Base-by-base conservation (phyloP, 1,284 basidiomycete species). In the Psilocybe mexicana region DNA sequence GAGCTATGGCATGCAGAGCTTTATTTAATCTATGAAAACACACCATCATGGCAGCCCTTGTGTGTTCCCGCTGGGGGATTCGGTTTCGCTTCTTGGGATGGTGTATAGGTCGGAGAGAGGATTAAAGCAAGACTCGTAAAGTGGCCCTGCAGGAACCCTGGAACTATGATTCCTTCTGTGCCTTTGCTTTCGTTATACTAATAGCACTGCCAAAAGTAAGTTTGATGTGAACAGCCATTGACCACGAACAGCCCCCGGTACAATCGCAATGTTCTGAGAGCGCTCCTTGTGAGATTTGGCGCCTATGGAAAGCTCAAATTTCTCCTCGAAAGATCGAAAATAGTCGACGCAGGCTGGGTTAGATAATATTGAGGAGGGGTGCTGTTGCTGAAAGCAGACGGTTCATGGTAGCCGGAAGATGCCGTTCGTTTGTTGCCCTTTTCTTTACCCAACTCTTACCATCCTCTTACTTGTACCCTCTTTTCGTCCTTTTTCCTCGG, bases 371-470 rank as follows among this genome's bases (percentile, higher is more conserved):
- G 18, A 40, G n/a, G 38, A n/a, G 12, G n/a, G 38, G 38, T n/a
- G 7, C 7, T 36, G 35, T 36, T 49, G 75, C 79, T 58, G 80
- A 33, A 71, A 65, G 80, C 70, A 10, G 67, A 72, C 38, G 18
- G 18, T 18, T 33, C 8, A 33, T 8, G 8, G 30, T 33, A 4
- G 30, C 30, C 30, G 30, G 30, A 33, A 33, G 4, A 33, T 33
- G 30, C 30, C 30, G 30, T 33, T 33, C 30, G 8, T 33, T 33
- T 33, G 5, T 33, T 33, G 30, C 30, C 8, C 30, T 8, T 33
- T 33, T 4, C 4, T 8, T 33, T 33, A 6, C 8, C 30, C 8
- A 4, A 33, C 30, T 33, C 8, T 33, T 33, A 33, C 8, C 30
- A 33, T 33, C 8, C 8, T 33, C 30, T 8, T 33, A 33, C 8